Evolutionary conservation across 257 asterid genomes (phyloP), one percentile per base, ranked within the genome.

Genomic region (Apocynum venetum): DNA sequence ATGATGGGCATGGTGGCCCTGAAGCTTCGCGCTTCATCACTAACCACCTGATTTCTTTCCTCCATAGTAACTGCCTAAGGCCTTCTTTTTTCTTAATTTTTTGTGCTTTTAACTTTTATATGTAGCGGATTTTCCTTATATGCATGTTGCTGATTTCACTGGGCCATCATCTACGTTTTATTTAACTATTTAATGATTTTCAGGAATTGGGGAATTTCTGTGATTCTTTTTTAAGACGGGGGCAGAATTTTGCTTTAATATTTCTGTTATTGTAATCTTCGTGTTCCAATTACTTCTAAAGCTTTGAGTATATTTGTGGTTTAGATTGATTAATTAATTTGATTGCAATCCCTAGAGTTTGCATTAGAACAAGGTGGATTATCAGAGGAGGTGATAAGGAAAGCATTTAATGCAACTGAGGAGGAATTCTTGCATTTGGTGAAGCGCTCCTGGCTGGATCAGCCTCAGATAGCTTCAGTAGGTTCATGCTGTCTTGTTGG

Each of bases 1-100:
- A 86, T 72, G 87, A 86, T 78, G 89, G 89, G 75, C 89, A 85
- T 19, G 89, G 89, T 40, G 89, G 87, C 17, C 85, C 87, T 73
- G 73, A 85, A 83, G 89, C 89, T 66, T 83, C 89, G 52, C 87
- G 87, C 17, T 85, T 83, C 80, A 83, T 85, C 60, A 76, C 74
- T 73, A 78, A 76, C 64, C 80, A 80, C 57, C 85, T 85, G 52
- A 80, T 85, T 67, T 57, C 82, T 76, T 83, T 83, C 56, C 81
- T 85, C 68, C 85, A 80, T 10, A 80, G 89, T 85, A 80, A 77
- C 35, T 76, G 9, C 74, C 65, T 67, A 11, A 55, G 49, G 49
- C 78, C 70, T 53, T 17, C 7, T 3, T 9, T 47, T 11, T 13
- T 6, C 4, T 41, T 8, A 57, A 38, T 41, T 70, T 25, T 36